phyloP scores from a whole-genome alignment of 805 yeast genomes.

The Clavispora fructus region DNA sequence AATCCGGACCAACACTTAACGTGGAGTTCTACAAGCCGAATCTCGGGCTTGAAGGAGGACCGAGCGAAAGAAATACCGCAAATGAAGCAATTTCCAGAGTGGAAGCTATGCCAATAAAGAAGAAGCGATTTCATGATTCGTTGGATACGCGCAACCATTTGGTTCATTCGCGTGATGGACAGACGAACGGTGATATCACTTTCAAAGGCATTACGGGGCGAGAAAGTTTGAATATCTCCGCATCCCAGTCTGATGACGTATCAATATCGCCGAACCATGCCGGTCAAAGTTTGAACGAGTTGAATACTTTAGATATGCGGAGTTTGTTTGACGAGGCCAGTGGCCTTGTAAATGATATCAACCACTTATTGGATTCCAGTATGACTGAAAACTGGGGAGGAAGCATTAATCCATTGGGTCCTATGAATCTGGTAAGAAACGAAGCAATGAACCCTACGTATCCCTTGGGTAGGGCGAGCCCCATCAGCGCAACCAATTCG shows the following conservation, averaged over 20 bases:
- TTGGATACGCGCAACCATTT: not conserved
- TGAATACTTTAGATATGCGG: conserved; percentile 11
- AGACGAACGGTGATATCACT: not conserved
- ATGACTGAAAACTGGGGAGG: not conserved
- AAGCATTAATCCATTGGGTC: not conserved
- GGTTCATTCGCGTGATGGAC: not conserved
- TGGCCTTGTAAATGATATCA: conserved; percentile 29
- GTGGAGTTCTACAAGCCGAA: conserved; percentile 9
- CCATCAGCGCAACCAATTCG: not conserved
- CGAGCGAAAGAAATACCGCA: not conserved
- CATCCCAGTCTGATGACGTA: not conserved
- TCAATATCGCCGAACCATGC: not conserved
- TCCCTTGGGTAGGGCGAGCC: not conserved
- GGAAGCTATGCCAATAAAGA: not conserved
- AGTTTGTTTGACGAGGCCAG: conserved; percentile 31
- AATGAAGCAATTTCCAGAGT: not conserved
- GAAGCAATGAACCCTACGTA: not conserved
- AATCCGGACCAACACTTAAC: not conserved
- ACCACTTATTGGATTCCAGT: conserved; percentile 17
- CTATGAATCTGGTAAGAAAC: not conserved
- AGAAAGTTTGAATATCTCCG: not conserved
- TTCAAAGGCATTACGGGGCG: not conserved
- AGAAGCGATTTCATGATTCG: not conserved
- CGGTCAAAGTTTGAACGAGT: not conserved
- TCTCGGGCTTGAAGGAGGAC: not conserved